Base-by-base conservation (phyloP, 495 filamentous ascomycete genomes). In the Xylaria intraflava region DNA sequence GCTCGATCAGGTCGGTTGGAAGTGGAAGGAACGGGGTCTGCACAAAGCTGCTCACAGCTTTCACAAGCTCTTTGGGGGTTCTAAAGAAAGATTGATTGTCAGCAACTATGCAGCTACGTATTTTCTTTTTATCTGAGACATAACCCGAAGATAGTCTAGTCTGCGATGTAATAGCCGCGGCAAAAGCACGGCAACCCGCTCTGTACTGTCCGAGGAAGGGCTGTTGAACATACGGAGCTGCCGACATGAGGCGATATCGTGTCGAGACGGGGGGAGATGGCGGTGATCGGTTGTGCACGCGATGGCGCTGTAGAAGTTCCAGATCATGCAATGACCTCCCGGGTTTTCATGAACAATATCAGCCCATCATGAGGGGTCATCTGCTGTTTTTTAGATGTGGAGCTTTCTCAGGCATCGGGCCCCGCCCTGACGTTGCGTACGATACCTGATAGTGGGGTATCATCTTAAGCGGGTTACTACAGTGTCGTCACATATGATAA, bases 41-140 rank as follows among this genome's bases (percentile, higher is more conserved):
- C 39, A 85, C 62, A 62, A 77, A 79, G 62, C 56, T 59, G 48
- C 71, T 73, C 48, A 89, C 71, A 41, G 78, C 78, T 65, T 78
- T 84, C 57, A 74, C 64, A 58, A 83, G 75, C 61, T 87, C 84
- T 63, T 78, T 86, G 26, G 83, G 62, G 3, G 78, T 72, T 61
- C 80, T 82, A 22, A 31, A 14, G 23, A 54, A 36, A 45, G 19
- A 35, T 2, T 24, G 12, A 23, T 26, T 24, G 45, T 55, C 30
- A 55, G 52, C 22, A 27, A 29, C 22, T 6, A 8, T 33, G 14
- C 24, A 31, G 31, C 44, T 31, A 35, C 6, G 7, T 35, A 35
- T 11, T 40, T 40, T 39, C 40, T 35, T 41, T 31, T 6, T 31
- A 39, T 44, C 59, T 59, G 58, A 57, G 57, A 31, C 36, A 33